Evolutionary conservation across 305 asterid species (phyloP), one percentile per base, ranked within the genome.

Genomic region (Vinca major): DNA sequence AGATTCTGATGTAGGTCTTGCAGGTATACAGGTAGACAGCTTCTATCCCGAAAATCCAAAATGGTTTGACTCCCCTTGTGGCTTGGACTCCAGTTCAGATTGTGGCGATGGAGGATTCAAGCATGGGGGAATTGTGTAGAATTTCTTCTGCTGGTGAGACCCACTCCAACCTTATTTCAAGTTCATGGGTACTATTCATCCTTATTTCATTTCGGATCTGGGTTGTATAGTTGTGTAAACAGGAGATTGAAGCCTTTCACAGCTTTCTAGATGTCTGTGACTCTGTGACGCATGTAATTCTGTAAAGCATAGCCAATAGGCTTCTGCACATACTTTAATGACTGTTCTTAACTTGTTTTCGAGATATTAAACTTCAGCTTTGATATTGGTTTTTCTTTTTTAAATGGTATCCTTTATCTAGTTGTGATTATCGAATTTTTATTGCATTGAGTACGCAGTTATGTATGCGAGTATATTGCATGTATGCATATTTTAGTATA

Each of bases 61-160:
- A 81, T 93, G 99, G 97, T 89, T 86, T 14, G 98, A 92, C 69
- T 89, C 96, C 60, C 92, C 96, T 58, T 86, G 97, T 85, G 93
- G 84, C 47, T 81, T 90, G 77, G 97, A 88, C 74, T 83, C 96
- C 20, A 81, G 88, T 69, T 66, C 90, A 71, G 96, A 89, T 74
- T 86, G 94, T 72, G 85, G 89, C 37, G 92, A 86, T 66, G 82
- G 86, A 56, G 96, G 86, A 70, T 88, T 88, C 85, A 81, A 86
- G 81, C 97, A 85, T 73, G 96, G 85, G 83, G 88, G 74, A 76
- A 88, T 87, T 21, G 85, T 83, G 69, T 88, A 88, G 87, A 77
- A 81, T 72, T 70, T 62, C 58, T 80, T 76, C 77, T 40, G 80
- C 79, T 76, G 87, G 82, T 81, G 86, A 78, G 71, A 86, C 81